phyloP scores from a whole-genome alignment of 73 alveolate species.

The Halteria grandinella region DNA sequence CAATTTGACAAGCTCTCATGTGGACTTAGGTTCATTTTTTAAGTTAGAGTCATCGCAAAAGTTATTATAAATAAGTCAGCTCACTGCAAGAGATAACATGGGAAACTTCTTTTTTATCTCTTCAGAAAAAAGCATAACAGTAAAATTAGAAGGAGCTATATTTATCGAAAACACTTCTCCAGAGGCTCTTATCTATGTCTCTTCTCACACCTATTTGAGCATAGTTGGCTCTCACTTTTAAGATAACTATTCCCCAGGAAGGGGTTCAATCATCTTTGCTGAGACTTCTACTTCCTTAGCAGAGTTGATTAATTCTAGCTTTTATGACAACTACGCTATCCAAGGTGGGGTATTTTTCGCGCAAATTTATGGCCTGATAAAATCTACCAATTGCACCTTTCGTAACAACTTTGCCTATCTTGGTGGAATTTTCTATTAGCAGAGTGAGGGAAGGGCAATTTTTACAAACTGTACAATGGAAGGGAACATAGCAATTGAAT shows the following conservation, averaged over 20 bases:
- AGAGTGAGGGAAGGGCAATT: constrained; percentile 4
- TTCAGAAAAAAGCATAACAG: no score
- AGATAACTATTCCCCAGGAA: background rate
- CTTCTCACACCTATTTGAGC: background rate
- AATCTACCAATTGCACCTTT: background rate
- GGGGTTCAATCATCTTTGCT: constrained; percentile 17
- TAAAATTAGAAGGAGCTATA: no score
- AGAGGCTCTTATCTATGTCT: no score
- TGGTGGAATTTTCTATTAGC: constrained; percentile 9
- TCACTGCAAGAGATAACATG: no score
- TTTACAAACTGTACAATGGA: background rate
- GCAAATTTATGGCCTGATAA: background rate
- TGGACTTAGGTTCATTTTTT: no score
- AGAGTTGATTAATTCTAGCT: background rate
- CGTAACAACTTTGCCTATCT: constrained; percentile 8
- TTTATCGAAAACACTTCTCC: no score
- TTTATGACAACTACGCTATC: constrained; percentile 6
- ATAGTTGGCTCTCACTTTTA: background rate
- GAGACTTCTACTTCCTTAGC: background rate
- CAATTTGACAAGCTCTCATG: no score
- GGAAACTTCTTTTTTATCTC: no score
- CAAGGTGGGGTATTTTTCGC: constrained; percentile 15
- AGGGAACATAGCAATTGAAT: background rate
- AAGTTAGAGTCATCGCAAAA: no score
- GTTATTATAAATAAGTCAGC: no score